Base-by-base conservation (phyloP, 2,329 filamentous ascomycete species). In the Pleomassaria siparia region DNA sequence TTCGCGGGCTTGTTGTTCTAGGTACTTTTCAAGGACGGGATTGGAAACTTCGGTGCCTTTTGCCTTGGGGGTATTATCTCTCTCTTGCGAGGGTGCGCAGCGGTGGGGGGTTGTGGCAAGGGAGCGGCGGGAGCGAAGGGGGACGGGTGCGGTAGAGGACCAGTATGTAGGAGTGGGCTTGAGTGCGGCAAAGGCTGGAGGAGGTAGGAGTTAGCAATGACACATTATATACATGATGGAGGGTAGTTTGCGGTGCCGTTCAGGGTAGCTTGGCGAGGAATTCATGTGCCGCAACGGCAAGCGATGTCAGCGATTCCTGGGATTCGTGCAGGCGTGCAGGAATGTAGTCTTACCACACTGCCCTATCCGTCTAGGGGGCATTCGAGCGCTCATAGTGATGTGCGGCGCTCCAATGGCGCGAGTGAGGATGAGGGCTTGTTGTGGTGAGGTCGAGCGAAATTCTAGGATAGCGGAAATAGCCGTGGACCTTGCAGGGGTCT, bases 341-440 rank as follows among this genome's bases (percentile, higher is more conserved):
- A 21, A 32, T 5, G n/a, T 7, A 3, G 10, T 49, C 77, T 47
- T 78, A 89, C 86, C 82, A 67, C 79, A 76, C 63, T 76, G 75
- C 46, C 80, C 75, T 59, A 86, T 73, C 74, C 80, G 81, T 75
- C 82, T 75, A 61, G 83, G 76, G 58, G 85, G 83, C 64, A 84
- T 73, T 70, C 80, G 80, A 61, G 86, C 71, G 73, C 78, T 88
- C 86, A 89, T 90, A 65, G 55, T 44, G 63, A 62, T 61, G 59
- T 50, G 54, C 47, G 44, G 40, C 44, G 37, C 47, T 50, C 33
- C 64, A 58, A 62, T 61, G 55, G 55, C 55, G 53, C 45, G 50
- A 51, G 50, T 56, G 42, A 48, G 61, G 56, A 56, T 55, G 37
- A 43, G 15, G 47, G 37, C n/a, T n/a, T 24, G 54, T 48, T 40